Evolutionary conservation across 495 filamentous ascomycete species (phyloP).

Genomic region (Neurospora terricola): DNA sequence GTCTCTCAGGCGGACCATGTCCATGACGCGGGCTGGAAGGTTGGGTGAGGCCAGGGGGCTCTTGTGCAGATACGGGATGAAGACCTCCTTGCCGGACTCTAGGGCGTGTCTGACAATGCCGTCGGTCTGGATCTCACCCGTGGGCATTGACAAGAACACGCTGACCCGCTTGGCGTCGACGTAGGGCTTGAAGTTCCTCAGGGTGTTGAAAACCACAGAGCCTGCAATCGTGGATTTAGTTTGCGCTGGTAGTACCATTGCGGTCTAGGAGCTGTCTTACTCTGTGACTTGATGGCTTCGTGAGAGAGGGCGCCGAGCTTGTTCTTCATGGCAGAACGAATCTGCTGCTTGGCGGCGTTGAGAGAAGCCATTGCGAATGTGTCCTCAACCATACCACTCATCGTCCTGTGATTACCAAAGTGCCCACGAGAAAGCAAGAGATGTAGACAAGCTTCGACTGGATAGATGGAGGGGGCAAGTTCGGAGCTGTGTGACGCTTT

Average conservation of each 20-base stretch:
- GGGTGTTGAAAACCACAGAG: conserved; percentile 40
- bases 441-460: background rate
- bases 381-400: conserved; percentile 4
- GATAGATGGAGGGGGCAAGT: background rate
- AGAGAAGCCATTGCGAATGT: conserved; percentile 18
- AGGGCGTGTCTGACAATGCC: conserved; percentile 74
- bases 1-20: conserved; percentile 75
- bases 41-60: conserved; percentile 31
- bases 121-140: conserved; percentile 71
- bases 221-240: conserved; percentile 36
- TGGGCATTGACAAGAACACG: conserved; percentile 88
- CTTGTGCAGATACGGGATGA: conserved; percentile 79
- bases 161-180: conserved; percentile 61
- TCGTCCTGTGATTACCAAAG: background rate
- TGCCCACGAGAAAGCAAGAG: background rate
- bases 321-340: conserved; percentile 59
- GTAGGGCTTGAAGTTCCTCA: conserved; percentile 50
- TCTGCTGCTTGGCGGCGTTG: conserved; percentile 57
- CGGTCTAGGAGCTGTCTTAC: conserved; percentile 32
- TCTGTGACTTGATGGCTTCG: conserved; percentile 53
- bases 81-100: conserved; percentile 66
- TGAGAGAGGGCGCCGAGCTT: conserved; percentile 46
- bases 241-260: background rate
- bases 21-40: conserved; percentile 62
- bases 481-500: background rate